Percentiles rank a stretch among this genome's conserved stretches.
phyloP scores from a whole-genome alignment of 2,329 filamentous ascomycete genomes.

The Botrytis sinoallii region DNA sequence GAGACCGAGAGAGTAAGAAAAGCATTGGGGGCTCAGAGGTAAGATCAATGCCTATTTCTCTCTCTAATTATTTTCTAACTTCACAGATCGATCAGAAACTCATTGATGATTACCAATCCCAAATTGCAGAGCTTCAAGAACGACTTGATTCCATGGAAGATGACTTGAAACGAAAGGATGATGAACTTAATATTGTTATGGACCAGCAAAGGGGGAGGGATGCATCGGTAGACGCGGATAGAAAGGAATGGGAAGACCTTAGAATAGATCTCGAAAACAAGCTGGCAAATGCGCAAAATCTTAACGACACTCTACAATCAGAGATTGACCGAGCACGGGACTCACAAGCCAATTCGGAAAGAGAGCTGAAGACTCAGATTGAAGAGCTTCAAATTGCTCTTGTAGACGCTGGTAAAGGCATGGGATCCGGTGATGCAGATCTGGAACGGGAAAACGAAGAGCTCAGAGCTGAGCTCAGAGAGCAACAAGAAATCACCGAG shows the following conservation, averaged over 20 bases:
- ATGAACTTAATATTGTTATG: conserved; percentile 59
- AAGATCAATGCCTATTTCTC: conserved; percentile 20
- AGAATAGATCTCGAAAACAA: conserved; percentile 68
- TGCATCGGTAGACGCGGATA: conserved; percentile 56
- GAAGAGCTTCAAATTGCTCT: conserved; percentile 47
- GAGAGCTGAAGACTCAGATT: conserved; percentile 61
- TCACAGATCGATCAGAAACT: conserved; percentile 63
- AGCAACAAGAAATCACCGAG: conserved; percentile 80
- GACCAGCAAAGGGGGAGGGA: conserved; percentile 56
- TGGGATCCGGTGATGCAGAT: conserved; percentile 46
- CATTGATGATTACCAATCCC: conserved; percentile 75
- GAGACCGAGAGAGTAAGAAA: conserved; percentile 41
- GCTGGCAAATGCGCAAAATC: conserved; percentile 67
- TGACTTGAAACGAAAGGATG: conserved; percentile 67
- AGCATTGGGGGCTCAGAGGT: conserved; percentile 42
- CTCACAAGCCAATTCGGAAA: conserved; percentile 63
- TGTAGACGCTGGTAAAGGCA: conserved; percentile 32
- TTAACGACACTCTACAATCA: conserved; percentile 76
- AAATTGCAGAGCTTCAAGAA: conserved; percentile 70
- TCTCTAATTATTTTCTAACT: conserved; percentile 26
- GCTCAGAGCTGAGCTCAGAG: conserved; percentile 59
- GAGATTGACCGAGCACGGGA: conserved; percentile 73
- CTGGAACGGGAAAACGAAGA: conserved; percentile 65
- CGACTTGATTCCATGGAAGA: conserved; percentile 72
- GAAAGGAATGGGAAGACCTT: conserved; percentile 67